Evolutionary conservation across 108 stramenopile genomes (phyloP), one percentile per base, ranked within the genome.

Genomic region (Fragilaria crotonensis): DNA sequence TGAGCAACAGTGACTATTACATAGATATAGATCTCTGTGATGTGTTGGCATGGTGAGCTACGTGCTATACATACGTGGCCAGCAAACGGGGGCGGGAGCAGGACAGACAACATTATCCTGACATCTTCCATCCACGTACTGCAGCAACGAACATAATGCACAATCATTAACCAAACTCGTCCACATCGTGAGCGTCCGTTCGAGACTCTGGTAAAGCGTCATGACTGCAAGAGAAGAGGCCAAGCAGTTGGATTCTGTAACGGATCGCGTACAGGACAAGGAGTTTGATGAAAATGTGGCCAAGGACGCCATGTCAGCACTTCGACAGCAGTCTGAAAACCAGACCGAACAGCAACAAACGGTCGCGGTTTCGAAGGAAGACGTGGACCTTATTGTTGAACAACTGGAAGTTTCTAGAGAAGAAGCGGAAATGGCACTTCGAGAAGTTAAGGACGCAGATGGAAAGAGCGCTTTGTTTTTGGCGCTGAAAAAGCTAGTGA

Each of bases 241-340:
- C 21, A 81, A 85, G 41, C 89, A 90, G 56, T 68, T 90, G 18
- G 89, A 90, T 51, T 86, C 84, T 32, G 85, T 90, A 27, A 90
- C 85, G 2, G 85, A 90, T 44, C 59, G 69, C 19, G 82, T 85
- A 11, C 63, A 78, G 58, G 89, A 90, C 54, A 66, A 69, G 32
- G 89, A 87, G 58, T 44, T 90, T 20, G 85, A 87, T 60, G 74
- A 65, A 5, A 72, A 80, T 7, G 80, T 77, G 49, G 85, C 81
- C 32, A 79, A 79, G 50, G 58, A 82, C 55, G 89, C 85, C 28
- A 71, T 90, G 68, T 68, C 55, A 11, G 62, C 85, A 2, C 59
- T 90, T 31, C 45, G n/a, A 27, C 66, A 17, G 65, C 65, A 30
- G 31, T 30, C 4, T 55, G 65, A 33, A 62, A 72, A 26, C 59